Percentiles rank a stretch among this genome's conserved stretches.
Conservation (phyloP, 257 asterid species). For the Solanum clarkiae region DNA sequence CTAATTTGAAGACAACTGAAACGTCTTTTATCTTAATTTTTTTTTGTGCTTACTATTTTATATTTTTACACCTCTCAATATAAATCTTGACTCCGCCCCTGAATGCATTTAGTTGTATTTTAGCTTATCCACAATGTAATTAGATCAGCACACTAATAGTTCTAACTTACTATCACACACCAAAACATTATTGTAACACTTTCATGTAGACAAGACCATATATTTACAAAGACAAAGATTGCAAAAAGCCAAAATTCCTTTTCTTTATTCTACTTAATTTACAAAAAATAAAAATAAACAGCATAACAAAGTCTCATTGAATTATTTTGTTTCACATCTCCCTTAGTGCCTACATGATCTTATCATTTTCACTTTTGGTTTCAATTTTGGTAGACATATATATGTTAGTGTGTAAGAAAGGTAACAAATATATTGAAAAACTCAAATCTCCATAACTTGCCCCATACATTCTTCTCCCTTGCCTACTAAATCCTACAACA, state of each 20-base stretch:
- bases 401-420: background rate
- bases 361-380: conserved; percentile 27
- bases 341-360: conserved; percentile 17
- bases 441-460: conserved; percentile 18
- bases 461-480: conserved; percentile 35
- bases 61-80: no score
- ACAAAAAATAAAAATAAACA: background rate
- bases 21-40: no score
- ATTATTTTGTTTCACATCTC: conserved; percentile 2
- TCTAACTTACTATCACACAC: background rate
- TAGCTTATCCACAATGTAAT: no score
- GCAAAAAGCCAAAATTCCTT: background rate
- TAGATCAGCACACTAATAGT: no score
- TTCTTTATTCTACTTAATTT: background rate
- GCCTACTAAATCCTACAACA: background rate
- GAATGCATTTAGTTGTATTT: no score
- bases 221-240: background rate
- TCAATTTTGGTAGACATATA: conserved; percentile 5
- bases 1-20: no score
- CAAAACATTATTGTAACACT: background rate
- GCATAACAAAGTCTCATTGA: background rate
- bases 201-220: background rate
- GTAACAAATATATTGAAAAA: conserved; percentile 5
- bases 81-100: no score
- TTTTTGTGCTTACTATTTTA: no score